Base-by-base conservation (phyloP, 257 asterid species). In the Nicotiana tomentosiformis region DNA sequence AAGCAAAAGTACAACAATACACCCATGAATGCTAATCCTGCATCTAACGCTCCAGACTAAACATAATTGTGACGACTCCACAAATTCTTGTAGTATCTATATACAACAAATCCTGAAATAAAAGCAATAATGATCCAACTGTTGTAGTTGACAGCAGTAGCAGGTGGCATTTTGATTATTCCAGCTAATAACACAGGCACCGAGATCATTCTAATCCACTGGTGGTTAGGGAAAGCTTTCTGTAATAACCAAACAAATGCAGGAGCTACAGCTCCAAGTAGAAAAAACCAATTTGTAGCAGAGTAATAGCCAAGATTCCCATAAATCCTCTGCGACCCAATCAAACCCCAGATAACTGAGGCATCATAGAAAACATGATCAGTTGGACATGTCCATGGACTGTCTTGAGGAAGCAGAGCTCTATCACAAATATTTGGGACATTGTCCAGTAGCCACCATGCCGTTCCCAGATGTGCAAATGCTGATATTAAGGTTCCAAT, bases 11-110 rank as follows among this genome's bases (percentile, higher is more conserved):
- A 95, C 77, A 93, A 77, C 33, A 93, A 82, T 61, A 95, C 96
- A 2, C 98, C 98, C 98, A 92, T 95, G 89, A 95, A 95, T n/a
- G 98, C 98, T 60, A 95, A 87, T 49, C 98, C 98, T 3, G 98
- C 95, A 89, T 95, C 98, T 1, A 95, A 94, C 4, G 98, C 95
- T 65, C 98, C 98, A 3, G 98, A 95, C 33, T 93, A 62, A 49
- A 90, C 91, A 65, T 95, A 93, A 84, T 95, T 95, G 88, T 93
- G 93, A 17, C 94, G 87, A 69, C 95, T 90, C 98, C 98, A 93
- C 98, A 93, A 93, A 49, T 80, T 88, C 4, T 93, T 90, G 81
- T 91, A 83, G 83, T 93, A 90, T 80, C 93, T 85, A 67, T 89
- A 95, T 8, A 93, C 90, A 60, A 93, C 90, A 58, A 81, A 95